A percentile compares a stretch with the other conserved stretches of the same genome.
Evolutionary conservation across 768 basidiomycete species (phyloP).

Genomic region (Hericium rajendrae): DNA sequence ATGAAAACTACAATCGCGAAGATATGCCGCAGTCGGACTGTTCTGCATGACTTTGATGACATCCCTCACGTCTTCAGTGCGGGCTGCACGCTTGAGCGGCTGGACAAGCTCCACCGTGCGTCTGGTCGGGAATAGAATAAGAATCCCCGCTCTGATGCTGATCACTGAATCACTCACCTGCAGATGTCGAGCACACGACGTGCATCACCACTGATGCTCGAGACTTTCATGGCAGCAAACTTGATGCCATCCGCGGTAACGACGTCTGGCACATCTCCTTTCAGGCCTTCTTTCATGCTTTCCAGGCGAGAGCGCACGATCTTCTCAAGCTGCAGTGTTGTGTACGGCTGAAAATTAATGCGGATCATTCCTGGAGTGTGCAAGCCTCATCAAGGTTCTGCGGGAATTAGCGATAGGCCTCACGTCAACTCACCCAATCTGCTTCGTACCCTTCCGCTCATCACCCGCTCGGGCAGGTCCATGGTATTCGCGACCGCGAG

Average conservation of each 20-base stretch:
- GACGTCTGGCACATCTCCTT: slow-evolving; percentile 40
- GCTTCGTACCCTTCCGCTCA: slow-evolving; percentile 87
- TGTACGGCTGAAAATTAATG: slow-evolving; percentile 90
- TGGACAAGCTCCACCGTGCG: slow-evolving; percentile 78
- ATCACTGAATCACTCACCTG: slow-evolving; percentile 33
- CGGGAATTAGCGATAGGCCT: not conserved
- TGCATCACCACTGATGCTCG: slow-evolving; percentile 86
- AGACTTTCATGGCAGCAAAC: slow-evolving; percentile 74
- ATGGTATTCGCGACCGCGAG: slow-evolving; percentile 97
- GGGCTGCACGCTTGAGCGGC: slow-evolving; percentile 39
- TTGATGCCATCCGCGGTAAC: slow-evolving; percentile 67
- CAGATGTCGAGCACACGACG: slow-evolving; percentile 89
- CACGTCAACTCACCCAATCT: slow-evolving; percentile 57
- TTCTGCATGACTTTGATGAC: slow-evolving; percentile 85
- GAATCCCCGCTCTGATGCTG: not conserved
- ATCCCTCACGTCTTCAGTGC: slow-evolving; percentile 61
- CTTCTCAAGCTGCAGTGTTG: slow-evolving; percentile 61
- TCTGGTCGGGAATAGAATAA: slow-evolving; percentile 40
- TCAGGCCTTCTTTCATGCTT: slow-evolving; percentile 42
- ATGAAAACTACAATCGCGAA: slow-evolving; percentile 77
- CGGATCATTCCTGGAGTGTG: slow-evolving; percentile 60
- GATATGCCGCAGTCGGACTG: slow-evolving; percentile 78
- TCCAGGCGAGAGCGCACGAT: slow-evolving; percentile 81
- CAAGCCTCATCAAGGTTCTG: not conserved
- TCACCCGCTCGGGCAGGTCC: slow-evolving; percentile 91